A percentile compares a stretch with the other conserved stretches of the same genome.
These are phyloP conservation scores for Myxozyma neotropica DNA, from an alignment of 805 yeast species.

Conservation along the genomic window DNA sequence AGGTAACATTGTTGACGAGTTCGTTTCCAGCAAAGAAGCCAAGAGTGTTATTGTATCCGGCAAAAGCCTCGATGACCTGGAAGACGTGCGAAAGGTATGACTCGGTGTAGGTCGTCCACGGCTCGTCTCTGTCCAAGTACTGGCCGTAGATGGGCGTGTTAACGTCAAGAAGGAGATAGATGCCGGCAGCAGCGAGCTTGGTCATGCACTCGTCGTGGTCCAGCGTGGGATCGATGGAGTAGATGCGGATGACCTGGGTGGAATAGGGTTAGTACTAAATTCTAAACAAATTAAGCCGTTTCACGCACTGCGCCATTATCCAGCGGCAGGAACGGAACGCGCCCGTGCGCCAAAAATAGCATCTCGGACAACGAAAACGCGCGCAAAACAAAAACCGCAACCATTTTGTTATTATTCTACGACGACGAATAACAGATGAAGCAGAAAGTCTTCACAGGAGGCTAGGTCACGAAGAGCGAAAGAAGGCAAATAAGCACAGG, in stretches of 20 bases:
- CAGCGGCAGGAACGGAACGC: slow-evolving; percentile 10
- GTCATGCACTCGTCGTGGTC: slow-evolving; percentile 92
- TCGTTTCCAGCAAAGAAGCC: slow-evolving; percentile 95
- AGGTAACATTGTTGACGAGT: slow-evolving; percentile 74
- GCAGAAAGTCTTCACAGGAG: too few relatives aligned
- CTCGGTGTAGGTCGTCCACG: slow-evolving; percentile 82
- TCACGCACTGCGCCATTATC: neutral
- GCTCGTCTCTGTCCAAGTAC: slow-evolving; percentile 86
- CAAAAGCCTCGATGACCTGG: slow-evolving; percentile 76
- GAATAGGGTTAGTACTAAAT: neutral
- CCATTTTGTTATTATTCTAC: too few relatives aligned
- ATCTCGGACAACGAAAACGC: too few relatives aligned
- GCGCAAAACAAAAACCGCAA: neutral
- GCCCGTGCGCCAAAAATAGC: slow-evolving; percentile 1
- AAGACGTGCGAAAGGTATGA: slow-evolving; percentile 75
- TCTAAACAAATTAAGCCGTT: neutral
- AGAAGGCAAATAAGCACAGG: neutral
- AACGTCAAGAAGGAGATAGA: slow-evolving; percentile 87
- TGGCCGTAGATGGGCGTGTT: slow-evolving; percentile 81
- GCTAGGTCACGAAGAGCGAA: neutral
- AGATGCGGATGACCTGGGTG: slow-evolving; percentile 70
- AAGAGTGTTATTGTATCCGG: slow-evolving; percentile 82
- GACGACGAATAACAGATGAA: too few relatives aligned
- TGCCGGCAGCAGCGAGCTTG: slow-evolving; percentile 85
- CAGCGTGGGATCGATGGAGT: slow-evolving; percentile 78